These are phyloP conservation scores for Millerozyma acaciae DNA, from an alignment of 805 yeast species.

Conservation along the genomic window DNA sequence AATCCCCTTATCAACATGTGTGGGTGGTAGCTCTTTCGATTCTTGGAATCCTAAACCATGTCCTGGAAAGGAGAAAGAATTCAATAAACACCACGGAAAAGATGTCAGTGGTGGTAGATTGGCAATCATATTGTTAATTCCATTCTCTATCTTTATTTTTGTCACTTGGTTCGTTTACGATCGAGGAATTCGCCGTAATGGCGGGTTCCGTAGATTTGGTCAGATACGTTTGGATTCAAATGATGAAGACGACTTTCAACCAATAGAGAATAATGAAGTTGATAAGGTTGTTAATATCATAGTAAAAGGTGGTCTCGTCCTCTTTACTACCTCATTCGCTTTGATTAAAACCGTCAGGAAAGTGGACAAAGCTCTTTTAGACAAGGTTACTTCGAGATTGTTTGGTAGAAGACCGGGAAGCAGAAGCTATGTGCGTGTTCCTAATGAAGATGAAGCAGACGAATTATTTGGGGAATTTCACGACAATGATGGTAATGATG, in stretches of 20 bases:
- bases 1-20: constrained; percentile 81
- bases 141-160: constrained; percentile 50
- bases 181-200: constrained; percentile 74
- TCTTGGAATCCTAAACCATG: constrained; percentile 66
- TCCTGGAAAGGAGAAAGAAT: constrained; percentile 80
- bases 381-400: constrained; percentile 23
- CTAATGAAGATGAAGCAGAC: constrained; percentile 35
- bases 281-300: constrained; percentile 58
- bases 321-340: constrained; percentile 39
- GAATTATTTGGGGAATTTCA: constrained; percentile 39
- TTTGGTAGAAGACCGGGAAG: constrained; percentile 38
- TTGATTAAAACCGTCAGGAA: constrained; percentile 29
- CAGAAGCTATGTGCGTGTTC: constrained; percentile 40
- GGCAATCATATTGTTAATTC: constrained; percentile 48
- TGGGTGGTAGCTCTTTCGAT: constrained; percentile 73
- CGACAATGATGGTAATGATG: constrained; percentile 36
- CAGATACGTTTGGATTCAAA: constrained; percentile 82
- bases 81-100: constrained; percentile 46
- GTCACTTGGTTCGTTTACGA: constrained; percentile 70
- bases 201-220: constrained; percentile 75
- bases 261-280: constrained; percentile 58
- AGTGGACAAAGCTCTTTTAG: constrained; percentile 31
- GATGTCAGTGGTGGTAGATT: constrained; percentile 56
- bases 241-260: constrained; percentile 44
- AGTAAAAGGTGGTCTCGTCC: constrained; percentile 54